Conservation (phyloP, 139 green algal species). For the Gonium pectorale region DNA sequence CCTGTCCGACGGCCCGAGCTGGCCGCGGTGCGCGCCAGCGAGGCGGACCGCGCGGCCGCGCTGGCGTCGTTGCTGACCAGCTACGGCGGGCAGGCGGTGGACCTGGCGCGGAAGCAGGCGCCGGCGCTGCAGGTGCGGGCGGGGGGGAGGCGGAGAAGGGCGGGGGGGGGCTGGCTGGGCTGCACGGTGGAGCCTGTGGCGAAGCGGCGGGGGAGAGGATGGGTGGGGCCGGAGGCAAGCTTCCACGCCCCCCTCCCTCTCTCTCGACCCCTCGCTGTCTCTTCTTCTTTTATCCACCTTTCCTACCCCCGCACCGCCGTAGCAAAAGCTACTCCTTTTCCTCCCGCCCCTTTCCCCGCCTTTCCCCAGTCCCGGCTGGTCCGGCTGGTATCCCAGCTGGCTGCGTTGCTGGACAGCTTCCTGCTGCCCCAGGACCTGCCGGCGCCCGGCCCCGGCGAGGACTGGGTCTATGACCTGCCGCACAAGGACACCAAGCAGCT, state of each 20-base stretch:
- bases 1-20: constrained; percentile 49
- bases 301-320: too few relatives aligned
- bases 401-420: constrained; percentile 62
- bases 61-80: constrained; percentile 43
- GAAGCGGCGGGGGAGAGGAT: too few relatives aligned
- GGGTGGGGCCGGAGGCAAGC: too few relatives aligned
- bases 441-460: constrained; percentile 40
- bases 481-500: constrained; percentile 61
- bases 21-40: constrained; percentile 40
- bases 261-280: too few relatives aligned
- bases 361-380: too few relatives aligned
- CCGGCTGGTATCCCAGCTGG: neutral
- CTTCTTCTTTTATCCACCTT: too few relatives aligned
- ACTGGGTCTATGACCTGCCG: constrained; percentile 48
- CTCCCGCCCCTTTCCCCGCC: too few relatives aligned
- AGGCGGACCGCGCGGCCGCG: constrained; percentile 41
- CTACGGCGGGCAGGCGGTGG: constrained; percentile 31
- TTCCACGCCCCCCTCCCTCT: too few relatives aligned
- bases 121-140: constrained; percentile 28
- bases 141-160: too few relatives aligned
- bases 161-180: too few relatives aligned
- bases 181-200: too few relatives aligned
- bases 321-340: too few relatives aligned
- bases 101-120: constrained; percentile 21
- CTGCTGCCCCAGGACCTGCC: constrained; percentile 66